Evolutionary conservation across 148 eudicot species (phyloP).

Genomic region (Arbutus unedo): DNA sequence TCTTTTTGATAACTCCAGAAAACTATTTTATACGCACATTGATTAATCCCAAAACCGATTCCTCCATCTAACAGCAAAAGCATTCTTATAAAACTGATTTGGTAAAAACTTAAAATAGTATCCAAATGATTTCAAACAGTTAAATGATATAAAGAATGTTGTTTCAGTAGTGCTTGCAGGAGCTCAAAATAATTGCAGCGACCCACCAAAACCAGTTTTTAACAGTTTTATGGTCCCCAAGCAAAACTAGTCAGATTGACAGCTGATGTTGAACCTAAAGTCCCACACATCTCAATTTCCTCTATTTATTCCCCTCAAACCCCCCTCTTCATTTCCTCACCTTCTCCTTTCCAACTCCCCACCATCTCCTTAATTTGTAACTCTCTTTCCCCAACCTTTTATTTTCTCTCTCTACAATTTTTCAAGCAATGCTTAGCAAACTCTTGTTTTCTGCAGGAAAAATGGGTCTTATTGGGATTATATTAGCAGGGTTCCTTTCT

Average conservation of each 20-base stretch:
- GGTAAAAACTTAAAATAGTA: too few relatives aligned
- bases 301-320: slow-evolving; percentile 17
- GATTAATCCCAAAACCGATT: too few relatives aligned
- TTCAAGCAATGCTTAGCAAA: background rate
- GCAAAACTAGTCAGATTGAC: slow-evolving; percentile 4
- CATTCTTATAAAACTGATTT: too few relatives aligned
- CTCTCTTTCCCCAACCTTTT: background rate
- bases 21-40: too few relatives aligned
- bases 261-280: slow-evolving; percentile 12
- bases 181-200: too few relatives aligned
- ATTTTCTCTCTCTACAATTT: background rate
- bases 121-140: too few relatives aligned
- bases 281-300: background rate
- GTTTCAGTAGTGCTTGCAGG: too few relatives aligned
- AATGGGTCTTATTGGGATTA: slow-evolving; percentile 25
- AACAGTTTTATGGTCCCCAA: slow-evolving; percentile 16
- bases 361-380: slow-evolving; percentile 14
- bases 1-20: too few relatives aligned
- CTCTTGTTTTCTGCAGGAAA: slow-evolving; percentile 13
- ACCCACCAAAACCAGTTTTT: too few relatives aligned
- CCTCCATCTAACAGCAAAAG: too few relatives aligned
- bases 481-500: slow-evolving; percentile 27
- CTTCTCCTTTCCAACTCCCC: slow-evolving; percentile 17
- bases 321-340: slow-evolving; percentile 26
- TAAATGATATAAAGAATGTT: too few relatives aligned